Conservation (phyloP, 805 yeast species). For the Sugiyamaella qingdaonensis region DNA sequence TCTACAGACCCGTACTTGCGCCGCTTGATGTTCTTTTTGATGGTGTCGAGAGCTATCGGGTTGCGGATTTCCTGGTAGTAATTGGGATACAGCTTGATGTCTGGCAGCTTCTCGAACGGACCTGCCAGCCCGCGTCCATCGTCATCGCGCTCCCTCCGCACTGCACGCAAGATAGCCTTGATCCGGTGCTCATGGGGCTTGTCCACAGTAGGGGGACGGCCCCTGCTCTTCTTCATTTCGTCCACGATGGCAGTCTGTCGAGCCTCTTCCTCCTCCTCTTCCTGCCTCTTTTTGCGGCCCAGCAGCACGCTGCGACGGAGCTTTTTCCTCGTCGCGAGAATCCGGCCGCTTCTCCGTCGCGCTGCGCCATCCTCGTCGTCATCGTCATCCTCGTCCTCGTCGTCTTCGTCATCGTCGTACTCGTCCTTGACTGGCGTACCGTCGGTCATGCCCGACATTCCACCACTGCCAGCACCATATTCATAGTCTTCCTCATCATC, state of each 20-base stretch:
- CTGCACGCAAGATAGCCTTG: constrained; percentile 74
- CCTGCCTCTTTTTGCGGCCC: constrained; percentile 21
- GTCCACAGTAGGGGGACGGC: constrained; percentile 88
- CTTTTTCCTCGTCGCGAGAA: constrained; percentile 28
- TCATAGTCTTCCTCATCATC: constrained; percentile 22
- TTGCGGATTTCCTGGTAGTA: constrained; percentile 42
- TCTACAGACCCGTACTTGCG: constrained; percentile 76
- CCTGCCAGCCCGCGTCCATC: constrained; percentile 47
- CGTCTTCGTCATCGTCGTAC: constrained; percentile 29
- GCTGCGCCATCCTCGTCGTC: constrained; percentile 24
- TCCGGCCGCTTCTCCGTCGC: constrained; percentile 27
- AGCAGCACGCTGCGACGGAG: constrained; percentile 24
- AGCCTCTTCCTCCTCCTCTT: constrained; percentile 30
- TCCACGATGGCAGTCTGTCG: constrained; percentile 34
- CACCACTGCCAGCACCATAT: constrained; percentile 9
- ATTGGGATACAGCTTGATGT: constrained; percentile 48
- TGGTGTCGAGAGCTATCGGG: constrained; percentile 42
- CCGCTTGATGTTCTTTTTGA: constrained; percentile 78
- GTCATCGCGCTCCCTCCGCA: constrained; percentile 66
- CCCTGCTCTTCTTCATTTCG: constrained; percentile 58
- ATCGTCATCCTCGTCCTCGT: constrained; percentile 25
- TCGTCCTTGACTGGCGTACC: constrained; percentile 21
- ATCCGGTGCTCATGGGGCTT: constrained; percentile 90
- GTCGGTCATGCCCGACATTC: constrained; percentile 8
- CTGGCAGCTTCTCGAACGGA: constrained; percentile 81